These are phyloP conservation scores for Blastomyces silverae DNA, from an alignment of 2,329 filamentous ascomycete genomes.

Conservation along the genomic window DNA sequence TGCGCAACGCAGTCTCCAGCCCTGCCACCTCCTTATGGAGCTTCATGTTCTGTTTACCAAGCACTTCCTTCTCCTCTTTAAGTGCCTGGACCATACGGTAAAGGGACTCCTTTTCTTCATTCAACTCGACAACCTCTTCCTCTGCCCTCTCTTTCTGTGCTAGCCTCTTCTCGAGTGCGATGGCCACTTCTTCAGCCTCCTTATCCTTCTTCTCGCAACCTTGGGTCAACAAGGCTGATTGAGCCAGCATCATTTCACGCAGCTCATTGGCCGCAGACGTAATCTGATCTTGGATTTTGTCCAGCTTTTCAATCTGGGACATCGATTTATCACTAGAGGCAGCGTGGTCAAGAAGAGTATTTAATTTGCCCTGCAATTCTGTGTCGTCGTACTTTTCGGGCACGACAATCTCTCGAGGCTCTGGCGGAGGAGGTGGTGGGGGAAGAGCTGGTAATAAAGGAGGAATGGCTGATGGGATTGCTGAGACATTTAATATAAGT, in stretches of 20 bases:
- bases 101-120: slow-evolving; percentile 57
- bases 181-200: slow-evolving; percentile 68
- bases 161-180: slow-evolving; percentile 71
- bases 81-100: slow-evolving; percentile 49
- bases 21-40: slow-evolving; percentile 81
- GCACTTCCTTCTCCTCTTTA: slow-evolving; percentile 53
- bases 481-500: slow-evolving; percentile 50
- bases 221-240: slow-evolving; percentile 66
- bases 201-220: slow-evolving; percentile 73
- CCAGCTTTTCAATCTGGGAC: slow-evolving; percentile 70
- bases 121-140: slow-evolving; percentile 45
- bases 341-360: slow-evolving; percentile 41
- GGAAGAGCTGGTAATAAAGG: slow-evolving; percentile 50
- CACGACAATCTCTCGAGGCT: slow-evolving; percentile 26
- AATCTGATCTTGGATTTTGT: slow-evolving; percentile 84
- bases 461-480: slow-evolving; percentile 48
- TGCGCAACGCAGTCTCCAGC: slow-evolving; percentile 79
- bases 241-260: slow-evolving; percentile 68
- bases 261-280: slow-evolving; percentile 77
- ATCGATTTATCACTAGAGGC: slow-evolving; percentile 62
- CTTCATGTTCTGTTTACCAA: slow-evolving; percentile 69
- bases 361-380: slow-evolving; percentile 54
- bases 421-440: slow-evolving; percentile 26
- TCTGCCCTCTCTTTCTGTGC: slow-evolving; percentile 59
- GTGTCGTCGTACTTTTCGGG: slow-evolving; percentile 53